Conservation (phyloP, 768 basidiomycete genomes). For the Galerina sulciceps region DNA sequence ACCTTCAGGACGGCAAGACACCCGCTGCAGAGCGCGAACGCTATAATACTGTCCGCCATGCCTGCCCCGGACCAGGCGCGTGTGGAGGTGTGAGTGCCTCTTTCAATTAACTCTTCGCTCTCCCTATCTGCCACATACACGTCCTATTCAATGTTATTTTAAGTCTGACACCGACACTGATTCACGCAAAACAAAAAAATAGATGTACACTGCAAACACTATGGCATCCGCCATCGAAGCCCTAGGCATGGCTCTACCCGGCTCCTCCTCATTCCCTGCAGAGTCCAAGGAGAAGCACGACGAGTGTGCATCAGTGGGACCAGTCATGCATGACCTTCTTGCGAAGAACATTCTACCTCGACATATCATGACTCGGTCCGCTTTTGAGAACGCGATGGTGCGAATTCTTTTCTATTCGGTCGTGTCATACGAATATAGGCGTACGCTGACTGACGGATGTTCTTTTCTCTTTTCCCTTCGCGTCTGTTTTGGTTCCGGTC, state of each 20-base stretch:
- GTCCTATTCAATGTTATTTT: too few relatives aligned
- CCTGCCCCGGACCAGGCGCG: constrained; percentile 97
- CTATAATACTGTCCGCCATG: constrained; percentile 86
- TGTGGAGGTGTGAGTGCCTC: constrained; percentile 86
- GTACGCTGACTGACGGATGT: not conserved
- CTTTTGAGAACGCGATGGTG: constrained; percentile 99
- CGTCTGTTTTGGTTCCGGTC: not conserved
- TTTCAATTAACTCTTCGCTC: too few relatives aligned
- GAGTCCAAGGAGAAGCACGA: constrained; percentile 86
- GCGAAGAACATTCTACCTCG: constrained; percentile 91
- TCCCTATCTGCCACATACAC: not conserved
- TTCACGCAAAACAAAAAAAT: not conserved
- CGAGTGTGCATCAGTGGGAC: constrained; percentile 83
- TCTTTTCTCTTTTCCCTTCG: not conserved
- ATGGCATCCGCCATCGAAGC: constrained; percentile 97
- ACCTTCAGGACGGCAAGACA: constrained; percentile 87
- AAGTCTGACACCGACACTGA: not conserved
- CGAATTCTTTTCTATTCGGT: constrained; percentile 12
- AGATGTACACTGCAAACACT: constrained; percentile 99
- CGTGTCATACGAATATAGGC: not conserved
- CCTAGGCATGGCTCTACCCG: constrained; percentile 94
- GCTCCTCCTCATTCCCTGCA: constrained; percentile 97
- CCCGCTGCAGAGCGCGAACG: constrained; percentile 81
- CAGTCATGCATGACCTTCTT: constrained; percentile 84
- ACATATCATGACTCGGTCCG: constrained; percentile 95